Conservation (phyloP, 352 stramenopile genomes). For the Pythium sp. region DNA sequence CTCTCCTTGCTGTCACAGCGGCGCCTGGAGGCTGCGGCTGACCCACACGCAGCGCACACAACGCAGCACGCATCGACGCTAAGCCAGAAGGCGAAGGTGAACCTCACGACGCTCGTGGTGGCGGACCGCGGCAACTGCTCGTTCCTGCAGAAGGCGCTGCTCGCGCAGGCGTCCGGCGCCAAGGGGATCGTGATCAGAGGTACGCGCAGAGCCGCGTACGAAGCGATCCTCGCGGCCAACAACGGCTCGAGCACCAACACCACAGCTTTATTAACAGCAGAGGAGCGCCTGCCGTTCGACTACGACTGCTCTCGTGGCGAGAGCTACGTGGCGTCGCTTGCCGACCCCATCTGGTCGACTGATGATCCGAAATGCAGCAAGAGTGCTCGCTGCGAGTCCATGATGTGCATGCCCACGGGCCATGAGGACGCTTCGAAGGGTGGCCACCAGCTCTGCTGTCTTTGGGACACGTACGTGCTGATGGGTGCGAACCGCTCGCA, state of each 20-base stretch:
- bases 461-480: conserved; percentile 78
- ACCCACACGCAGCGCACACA: neutral
- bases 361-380: conserved; percentile 35
- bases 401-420: conserved; percentile 61
- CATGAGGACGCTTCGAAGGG: conserved; percentile 15
- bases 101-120: conserved; percentile 41
- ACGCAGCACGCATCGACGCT: neutral
- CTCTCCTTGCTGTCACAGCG: conserved; percentile 12
- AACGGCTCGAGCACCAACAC: conserved; percentile 40
- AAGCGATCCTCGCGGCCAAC: conserved; percentile 28
- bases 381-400: conserved; percentile 37
- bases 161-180: conserved; percentile 52
- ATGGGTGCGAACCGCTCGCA: conserved; percentile 63
- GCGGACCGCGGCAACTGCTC: conserved; percentile 76
- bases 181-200: conserved; percentile 53
- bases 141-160: conserved; percentile 59
- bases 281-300: conserved; percentile 51
- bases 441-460: conserved; percentile 63
- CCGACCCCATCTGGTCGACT: conserved; percentile 44
- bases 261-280: conserved; percentile 10
- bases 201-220: conserved; percentile 60
- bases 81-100: neutral
- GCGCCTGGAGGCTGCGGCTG: conserved; percentile 5
- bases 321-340: conserved; percentile 43
- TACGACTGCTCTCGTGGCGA: conserved; percentile 65